Conservation (phyloP, 306 rosid genomes). For the Rosa rugosa region DNA sequence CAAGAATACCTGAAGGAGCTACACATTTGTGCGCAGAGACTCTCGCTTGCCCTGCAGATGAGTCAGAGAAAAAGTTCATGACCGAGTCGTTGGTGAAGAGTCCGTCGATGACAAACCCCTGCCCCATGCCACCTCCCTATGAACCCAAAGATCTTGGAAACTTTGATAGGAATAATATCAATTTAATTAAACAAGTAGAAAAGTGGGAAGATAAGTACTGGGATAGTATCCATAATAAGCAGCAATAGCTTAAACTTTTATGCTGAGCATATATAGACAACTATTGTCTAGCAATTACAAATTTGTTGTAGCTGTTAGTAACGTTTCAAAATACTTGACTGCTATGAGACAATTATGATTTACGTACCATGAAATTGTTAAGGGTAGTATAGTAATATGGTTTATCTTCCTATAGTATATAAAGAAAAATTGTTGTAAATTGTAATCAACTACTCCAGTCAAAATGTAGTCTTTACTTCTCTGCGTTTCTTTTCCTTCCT, state of each 20-base stretch:
- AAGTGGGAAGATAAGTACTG: constrained; percentile 46
- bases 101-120: constrained; percentile 41
- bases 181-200: constrained; percentile 50
- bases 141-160: constrained; percentile 31
- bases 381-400: no score
- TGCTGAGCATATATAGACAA: not conserved
- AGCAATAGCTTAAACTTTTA: not conserved
- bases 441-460: no score
- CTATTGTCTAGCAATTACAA: not conserved
- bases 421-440: no score
- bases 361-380: no score
- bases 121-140: constrained; percentile 57
- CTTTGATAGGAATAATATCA: constrained; percentile 37
- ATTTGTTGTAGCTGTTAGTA: not conserved
- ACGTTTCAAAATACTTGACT: no score
- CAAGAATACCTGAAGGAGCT: constrained; percentile 22
- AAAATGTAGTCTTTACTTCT: no score
- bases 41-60: constrained; percentile 28
- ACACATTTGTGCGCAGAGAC: constrained; percentile 32
- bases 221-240: constrained; percentile 11
- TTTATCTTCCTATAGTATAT: no score
- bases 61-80: constrained; percentile 31
- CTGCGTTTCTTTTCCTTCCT: no score
- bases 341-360: no score
- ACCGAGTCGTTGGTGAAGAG: constrained; percentile 26